These are phyloP conservation scores for Paramecium sexaurelia DNA, from an alignment of 73 alveolate species.

Conservation along the genomic window DNA sequence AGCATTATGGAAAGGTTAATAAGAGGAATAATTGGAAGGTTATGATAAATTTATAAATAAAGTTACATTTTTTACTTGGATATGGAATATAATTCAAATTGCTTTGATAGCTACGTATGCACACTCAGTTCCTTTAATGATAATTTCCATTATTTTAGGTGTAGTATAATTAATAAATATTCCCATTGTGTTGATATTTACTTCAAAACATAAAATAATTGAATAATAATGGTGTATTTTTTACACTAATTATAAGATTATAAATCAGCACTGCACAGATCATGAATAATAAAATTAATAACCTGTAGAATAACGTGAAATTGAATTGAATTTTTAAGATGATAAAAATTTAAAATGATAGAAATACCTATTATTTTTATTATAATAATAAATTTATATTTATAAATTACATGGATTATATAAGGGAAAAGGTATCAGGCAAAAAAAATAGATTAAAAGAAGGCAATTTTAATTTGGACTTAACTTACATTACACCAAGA, in stretches of 20 bases:
- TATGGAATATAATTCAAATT: background rate
- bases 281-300: background rate
- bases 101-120: background rate
- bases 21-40: background rate
- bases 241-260: background rate
- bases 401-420: constrained; percentile 76
- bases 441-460: constrained; percentile 84
- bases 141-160: background rate
- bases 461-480: constrained; percentile 87
- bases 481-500: constrained; percentile 89
- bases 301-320: background rate
- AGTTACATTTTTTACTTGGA: background rate
- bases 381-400: too few relatives aligned
- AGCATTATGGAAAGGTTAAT: background rate
- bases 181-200: background rate
- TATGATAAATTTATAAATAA: background rate
- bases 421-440: constrained; percentile 85
- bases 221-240: background rate
- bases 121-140: background rate
- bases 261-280: background rate
- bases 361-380: too few relatives aligned
- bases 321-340: background rate
- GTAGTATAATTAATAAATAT: background rate
- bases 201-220: background rate
- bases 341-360: too few relatives aligned